These are phyloP conservation scores for Plasmodium coatneyi DNA, from an alignment of 169 alveolate species.

Conservation along the genomic window DNA sequence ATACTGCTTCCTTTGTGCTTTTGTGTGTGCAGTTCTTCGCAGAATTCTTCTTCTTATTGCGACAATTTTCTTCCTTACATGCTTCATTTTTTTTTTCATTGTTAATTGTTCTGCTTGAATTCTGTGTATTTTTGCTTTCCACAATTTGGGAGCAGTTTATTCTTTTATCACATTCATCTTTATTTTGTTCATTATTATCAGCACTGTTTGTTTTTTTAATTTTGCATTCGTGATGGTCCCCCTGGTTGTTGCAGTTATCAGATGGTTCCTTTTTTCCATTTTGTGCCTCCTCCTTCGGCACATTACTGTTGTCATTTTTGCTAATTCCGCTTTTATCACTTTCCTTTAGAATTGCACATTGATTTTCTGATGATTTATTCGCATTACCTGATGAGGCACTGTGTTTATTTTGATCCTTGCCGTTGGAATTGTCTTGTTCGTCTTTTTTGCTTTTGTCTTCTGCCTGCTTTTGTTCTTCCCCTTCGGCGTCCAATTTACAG, in stretches of 20 bases:
- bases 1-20: neutral
- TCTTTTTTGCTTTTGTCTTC: neutral
- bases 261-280: neutral
- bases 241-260: neutral
- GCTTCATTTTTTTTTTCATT: neutral
- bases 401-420: neutral
- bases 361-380: neutral
- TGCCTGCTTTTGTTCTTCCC: conserved; percentile 11
- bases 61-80: neutral
- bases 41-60: neutral
- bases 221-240: conserved; percentile 13
- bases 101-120: conserved; percentile 1
- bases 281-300: neutral
- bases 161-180: conserved; percentile 3
- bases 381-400: neutral
- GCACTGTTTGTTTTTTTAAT: conserved; percentile 3
- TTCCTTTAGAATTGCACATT: neutral
- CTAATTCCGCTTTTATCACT: neutral
- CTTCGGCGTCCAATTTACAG: neutral
- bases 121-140: conserved; percentile 8
- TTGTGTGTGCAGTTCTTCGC: neutral
- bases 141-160: neutral
- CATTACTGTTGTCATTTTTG: neutral
- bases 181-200: neutral
- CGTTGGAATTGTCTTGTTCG: neutral